Evolutionary conservation across 116 monocot genomes (phyloP), one percentile per base, ranked within the genome.

Genomic region (Cymodocea nodosa): DNA sequence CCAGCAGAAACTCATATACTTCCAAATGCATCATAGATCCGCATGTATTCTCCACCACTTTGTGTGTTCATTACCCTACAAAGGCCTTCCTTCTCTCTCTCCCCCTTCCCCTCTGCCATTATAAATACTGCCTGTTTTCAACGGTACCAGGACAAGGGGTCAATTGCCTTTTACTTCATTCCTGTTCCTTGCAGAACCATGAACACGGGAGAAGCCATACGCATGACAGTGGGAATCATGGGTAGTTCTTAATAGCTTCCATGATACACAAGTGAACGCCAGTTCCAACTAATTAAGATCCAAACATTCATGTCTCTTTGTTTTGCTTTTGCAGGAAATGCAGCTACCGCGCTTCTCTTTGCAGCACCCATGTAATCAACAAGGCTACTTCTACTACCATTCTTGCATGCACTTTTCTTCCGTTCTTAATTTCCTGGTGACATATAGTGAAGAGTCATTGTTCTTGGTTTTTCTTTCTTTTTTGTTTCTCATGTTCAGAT

Each of bases 271-370:
- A 44, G 11, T 44, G 3, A 44, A 44, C 6, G 5, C 44, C 6
- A 44, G n/a, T n/a, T n/a, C n/a, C 11, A 0, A 0, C 6, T 8
- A 0, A 6, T 11, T 44, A 11, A 8, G 11, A 0, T 44, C 6
- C 11, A 44, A 44, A 44, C 5, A 44, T 44, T 44, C 44, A 44
- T 6, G 4, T 44, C 9, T 44, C 30, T 6, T 37, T 37, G 4
- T 37, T 44, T 6, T 60, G 16, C 9, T 60, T 64, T 65, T 79
- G 49, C 76, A 79, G 85, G 79, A 14, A 81, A 85, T 74, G 85
- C 71, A 34, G 73, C 85, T 51, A 79, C 85, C 5, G 53, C 81
- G 18, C 81, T 85, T 44, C 81, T 81, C 4, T 85, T 71, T 62
- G 61, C 81, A 70, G 67, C 85, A 61, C 79, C 82, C 8, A 76